Conservation (phyloP, 495 filamentous ascomycete species). For the Penicillium flavigenum region DNA sequence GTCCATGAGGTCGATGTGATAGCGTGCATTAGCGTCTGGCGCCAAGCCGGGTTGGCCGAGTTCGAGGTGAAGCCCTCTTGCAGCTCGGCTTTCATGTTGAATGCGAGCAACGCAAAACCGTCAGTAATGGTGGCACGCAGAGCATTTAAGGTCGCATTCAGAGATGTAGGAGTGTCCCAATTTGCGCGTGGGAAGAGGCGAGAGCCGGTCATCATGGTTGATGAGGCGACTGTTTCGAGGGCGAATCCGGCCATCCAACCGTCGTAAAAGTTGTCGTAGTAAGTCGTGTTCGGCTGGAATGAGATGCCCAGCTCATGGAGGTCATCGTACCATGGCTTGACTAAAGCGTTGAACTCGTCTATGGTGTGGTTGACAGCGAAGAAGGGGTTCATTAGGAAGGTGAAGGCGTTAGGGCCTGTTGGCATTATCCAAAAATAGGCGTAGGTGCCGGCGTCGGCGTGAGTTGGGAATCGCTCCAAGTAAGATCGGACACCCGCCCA, state of each 20-base stretch:
- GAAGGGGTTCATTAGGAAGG: slow-evolving; percentile 38
- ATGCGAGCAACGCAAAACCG: slow-evolving; percentile 47
- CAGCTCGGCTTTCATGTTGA: slow-evolving; percentile 48
- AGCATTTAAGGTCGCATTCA: slow-evolving; percentile 45
- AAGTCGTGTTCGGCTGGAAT: slow-evolving; percentile 47
- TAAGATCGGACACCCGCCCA: slow-evolving; percentile 51
- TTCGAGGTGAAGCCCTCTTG: slow-evolving; percentile 28
- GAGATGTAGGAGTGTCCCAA: slow-evolving; percentile 37
- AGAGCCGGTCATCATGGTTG: slow-evolving; percentile 42
- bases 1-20: slow-evolving; percentile 41
- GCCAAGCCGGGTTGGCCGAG: slow-evolving; percentile 57
- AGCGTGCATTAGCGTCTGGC: slow-evolving; percentile 52
- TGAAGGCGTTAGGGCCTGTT: slow-evolving; percentile 18
- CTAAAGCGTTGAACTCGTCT: slow-evolving; percentile 42
- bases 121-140: slow-evolving; percentile 44
- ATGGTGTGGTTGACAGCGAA: slow-evolving; percentile 53
- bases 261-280: slow-evolving; percentile 50
- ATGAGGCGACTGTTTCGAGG: slow-evolving; percentile 44
- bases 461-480: slow-evolving; percentile 45
- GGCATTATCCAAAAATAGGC: slow-evolving; percentile 46
- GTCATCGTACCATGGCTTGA: slow-evolving; percentile 47
- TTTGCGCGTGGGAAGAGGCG: slow-evolving; percentile 53
- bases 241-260: slow-evolving; percentile 49
- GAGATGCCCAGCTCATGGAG: slow-evolving; percentile 33
- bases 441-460: slow-evolving; percentile 54